Percentiles rank a stretch among this genome's conserved stretches.
These are phyloP conservation scores for Micractinium conductrix DNA, from an alignment of 139 green algal genomes.

Conservation along the genomic window DNA sequence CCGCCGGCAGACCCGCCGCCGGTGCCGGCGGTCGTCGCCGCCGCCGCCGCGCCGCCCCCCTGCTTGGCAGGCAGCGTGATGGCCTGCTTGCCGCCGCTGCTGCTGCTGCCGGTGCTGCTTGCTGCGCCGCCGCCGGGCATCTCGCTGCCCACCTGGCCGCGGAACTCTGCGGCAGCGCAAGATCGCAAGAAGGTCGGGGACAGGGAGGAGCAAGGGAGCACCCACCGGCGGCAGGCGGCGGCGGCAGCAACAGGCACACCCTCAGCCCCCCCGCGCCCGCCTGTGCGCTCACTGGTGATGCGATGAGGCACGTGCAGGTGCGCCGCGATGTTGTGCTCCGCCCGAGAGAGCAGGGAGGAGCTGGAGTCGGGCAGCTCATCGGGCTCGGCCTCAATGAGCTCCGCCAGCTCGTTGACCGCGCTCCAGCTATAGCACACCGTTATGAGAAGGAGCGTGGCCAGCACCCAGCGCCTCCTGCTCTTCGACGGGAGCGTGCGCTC, in stretches of 20 bases:
- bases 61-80: not conserved
- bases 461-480: not conserved
- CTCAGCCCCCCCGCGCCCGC: no score
- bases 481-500: slow-evolving; percentile 5
- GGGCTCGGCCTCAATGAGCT: slow-evolving; percentile 5
- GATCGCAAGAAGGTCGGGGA: not conserved
- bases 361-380: not conserved
- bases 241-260: not conserved
- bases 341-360: not conserved
- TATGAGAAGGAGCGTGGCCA: not conserved
- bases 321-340: slow-evolving; percentile 27
- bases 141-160: not conserved
- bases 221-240: not conserved
- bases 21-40: not conserved
- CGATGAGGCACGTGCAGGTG: slow-evolving; percentile 10
- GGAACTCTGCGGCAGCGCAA: not conserved
- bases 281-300: not conserved
- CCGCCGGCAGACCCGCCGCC: no score
- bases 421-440: slow-evolving; percentile 7
- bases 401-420: not conserved
- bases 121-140: not conserved
- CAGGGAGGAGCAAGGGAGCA: not conserved
- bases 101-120: slow-evolving; percentile 17
- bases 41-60: not conserved
- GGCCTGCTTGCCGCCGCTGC: not conserved